These are phyloP conservation scores for Pezicula radicicola DNA, from an alignment of 2,329 filamentous ascomycete genomes.

Conservation along the genomic window DNA sequence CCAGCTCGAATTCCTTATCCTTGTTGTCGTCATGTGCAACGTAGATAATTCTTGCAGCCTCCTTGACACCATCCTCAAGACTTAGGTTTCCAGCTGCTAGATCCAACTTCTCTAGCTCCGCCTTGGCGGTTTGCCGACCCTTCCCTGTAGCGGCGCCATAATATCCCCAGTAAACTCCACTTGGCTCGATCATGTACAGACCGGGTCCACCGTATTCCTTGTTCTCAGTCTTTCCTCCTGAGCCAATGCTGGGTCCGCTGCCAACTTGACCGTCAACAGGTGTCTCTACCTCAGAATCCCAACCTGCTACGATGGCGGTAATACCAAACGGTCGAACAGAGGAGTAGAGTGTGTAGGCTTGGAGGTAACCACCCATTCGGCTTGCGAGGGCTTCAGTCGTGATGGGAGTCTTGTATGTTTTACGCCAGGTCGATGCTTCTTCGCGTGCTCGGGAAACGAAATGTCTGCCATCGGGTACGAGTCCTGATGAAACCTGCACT, in stretches of 20 bases:
- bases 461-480: slow-evolving; percentile 92
- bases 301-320: slow-evolving; percentile 89
- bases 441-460: slow-evolving; percentile 93
- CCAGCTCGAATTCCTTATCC: slow-evolving; percentile 98
- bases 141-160: slow-evolving; percentile 97
- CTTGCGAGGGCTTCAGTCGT: slow-evolving; percentile 82
- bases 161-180: slow-evolving; percentile 97
- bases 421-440: slow-evolving; percentile 87
- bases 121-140: slow-evolving; percentile 93
- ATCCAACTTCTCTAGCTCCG: slow-evolving; percentile 96
- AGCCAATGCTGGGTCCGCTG: slow-evolving; percentile 70
- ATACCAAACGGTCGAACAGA: slow-evolving; percentile 96
- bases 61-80: slow-evolving; percentile 85
- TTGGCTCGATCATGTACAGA: slow-evolving; percentile 99
- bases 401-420: slow-evolving; percentile 92
- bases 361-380: slow-evolving; percentile 92
- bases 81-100: slow-evolving; percentile 73
- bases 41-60: slow-evolving; percentile 96
- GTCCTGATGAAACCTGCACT: slow-evolving; percentile 86
- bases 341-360: slow-evolving; percentile 96
- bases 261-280: slow-evolving; percentile 91
- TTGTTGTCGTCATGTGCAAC: slow-evolving; percentile 98
- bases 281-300: slow-evolving; percentile 83
- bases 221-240: slow-evolving; percentile 77
- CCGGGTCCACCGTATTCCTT: slow-evolving; percentile 84